Evolutionary conservation across 805 yeast genomes (phyloP).

Genomic region (Barnettozyma populi): DNA sequence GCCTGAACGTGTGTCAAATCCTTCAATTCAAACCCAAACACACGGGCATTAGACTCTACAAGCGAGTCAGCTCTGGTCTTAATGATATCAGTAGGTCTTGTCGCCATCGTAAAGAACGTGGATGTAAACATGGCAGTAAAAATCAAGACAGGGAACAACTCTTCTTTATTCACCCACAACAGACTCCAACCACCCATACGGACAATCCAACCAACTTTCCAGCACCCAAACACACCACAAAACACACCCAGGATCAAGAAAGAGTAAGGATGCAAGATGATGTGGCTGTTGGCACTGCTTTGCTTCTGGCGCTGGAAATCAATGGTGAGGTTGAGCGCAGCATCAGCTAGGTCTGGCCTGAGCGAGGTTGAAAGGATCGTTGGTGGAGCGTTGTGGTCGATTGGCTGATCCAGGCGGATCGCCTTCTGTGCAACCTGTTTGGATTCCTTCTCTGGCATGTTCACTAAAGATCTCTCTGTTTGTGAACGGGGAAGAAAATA

Average conservation of each 20-base stretch:
- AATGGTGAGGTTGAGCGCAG: conserved; percentile 56
- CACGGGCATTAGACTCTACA: conserved; percentile 31
- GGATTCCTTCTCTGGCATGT: neutral
- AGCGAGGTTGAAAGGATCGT: conserved; percentile 45
- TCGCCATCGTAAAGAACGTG: conserved; percentile 35
- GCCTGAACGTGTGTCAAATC: conserved; percentile 35
- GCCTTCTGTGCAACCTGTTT: conserved; percentile 37
- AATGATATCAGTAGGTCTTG: conserved; percentile 44
- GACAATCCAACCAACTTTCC: conserved; percentile 13
- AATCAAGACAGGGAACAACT: conserved; percentile 29
- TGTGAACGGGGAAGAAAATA: neutral
- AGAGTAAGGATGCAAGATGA: conserved; percentile 42
- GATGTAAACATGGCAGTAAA: conserved; percentile 34
- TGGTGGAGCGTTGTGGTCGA: conserved; percentile 46
- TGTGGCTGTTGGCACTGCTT: conserved; percentile 27
- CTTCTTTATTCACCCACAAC: conserved; percentile 17
- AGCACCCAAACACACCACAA: conserved; percentile 8
- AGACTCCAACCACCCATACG: conserved; percentile 14
- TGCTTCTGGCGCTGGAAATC: conserved; percentile 39
- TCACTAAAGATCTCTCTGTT: neutral
- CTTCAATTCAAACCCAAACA: conserved; percentile 49
- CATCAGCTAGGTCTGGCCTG: conserved; percentile 53
- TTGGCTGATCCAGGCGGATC: conserved; percentile 48
- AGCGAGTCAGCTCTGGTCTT: conserved; percentile 33
- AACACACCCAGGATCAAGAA: conserved; percentile 19